Base-by-base conservation (phyloP, 202 grass and related monocot species). In the Brachypodium distachyon region DNA sequence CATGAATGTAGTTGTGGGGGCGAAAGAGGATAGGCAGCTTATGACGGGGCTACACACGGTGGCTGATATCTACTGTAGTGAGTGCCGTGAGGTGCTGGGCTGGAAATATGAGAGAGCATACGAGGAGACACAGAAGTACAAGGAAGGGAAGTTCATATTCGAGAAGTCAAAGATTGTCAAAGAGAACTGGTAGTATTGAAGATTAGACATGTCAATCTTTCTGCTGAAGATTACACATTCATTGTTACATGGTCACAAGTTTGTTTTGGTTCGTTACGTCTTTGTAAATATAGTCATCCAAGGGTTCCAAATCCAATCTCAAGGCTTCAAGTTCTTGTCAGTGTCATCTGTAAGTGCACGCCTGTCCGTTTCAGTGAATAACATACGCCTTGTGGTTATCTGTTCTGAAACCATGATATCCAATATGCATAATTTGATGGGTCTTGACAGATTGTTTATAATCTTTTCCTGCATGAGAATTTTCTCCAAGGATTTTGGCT, bases 71-170 rank as follows among this genome's bases (percentile, higher is more conserved):
- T 79, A 84, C 60, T 93, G 84, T 63, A 23, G 64, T 12, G 87
- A 93, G 63, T 93, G 90, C 40, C 84, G 73, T 4, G 84, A 90
- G 62, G 87, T 93, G 34, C 41, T 93, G 34, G 86, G 90, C 44
- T 93, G 87, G 90, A 93, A 93, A 44, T 93, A 93, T 9, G 86
- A 90, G 54, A 67, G 90, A 57, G 90, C 90, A 4, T 90, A 90
- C 1, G 84, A 93, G 67, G 84, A 90, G 42, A 46, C 77, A 7
- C 87, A 87, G 63, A 93, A 87, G 32, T 93, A 93, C 73, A 90
- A 93, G 73, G 84, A 93, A 87, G 84, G 91, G 17, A 93, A 87
- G 68, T 93, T 87, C 81, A 93, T 93, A 73, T 93, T 93, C 61
- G 91, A 90, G 67, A 93, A 93, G 80, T 79, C 81, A 54, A 93